Evolutionary conservation across 306 rosid genomes (phyloP).

Genomic region (Vigna angularis): DNA sequence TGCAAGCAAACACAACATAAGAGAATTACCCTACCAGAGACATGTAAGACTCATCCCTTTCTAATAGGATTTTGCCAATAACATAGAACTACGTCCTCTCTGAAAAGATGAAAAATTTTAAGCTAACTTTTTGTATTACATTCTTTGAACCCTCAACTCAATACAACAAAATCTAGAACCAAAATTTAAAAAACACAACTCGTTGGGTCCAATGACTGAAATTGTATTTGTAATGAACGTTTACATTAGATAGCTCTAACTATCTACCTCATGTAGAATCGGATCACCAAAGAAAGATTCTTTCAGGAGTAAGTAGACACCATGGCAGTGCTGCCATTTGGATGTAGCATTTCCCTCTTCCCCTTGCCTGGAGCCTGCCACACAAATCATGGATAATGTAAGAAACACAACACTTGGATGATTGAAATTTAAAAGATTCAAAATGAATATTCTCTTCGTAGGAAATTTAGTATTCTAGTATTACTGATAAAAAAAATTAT

Average conservation of each 20-base stretch:
- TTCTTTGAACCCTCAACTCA: not conserved
- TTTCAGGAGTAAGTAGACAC: constrained; percentile 37
- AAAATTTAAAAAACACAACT: constrained; percentile 32
- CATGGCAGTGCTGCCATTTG: constrained; percentile 33
- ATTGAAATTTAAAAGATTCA: constrained; percentile 26
- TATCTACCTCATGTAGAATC: not conserved
- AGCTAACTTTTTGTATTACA: constrained; percentile 14
- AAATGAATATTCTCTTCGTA: not conserved
- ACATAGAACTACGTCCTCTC: not conserved
- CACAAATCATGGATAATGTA: constrained; percentile 34
- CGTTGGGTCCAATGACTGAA: constrained; percentile 20
- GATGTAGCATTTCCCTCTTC: constrained; percentile 52
- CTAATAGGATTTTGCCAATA: not conserved
- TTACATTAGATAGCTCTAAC: no score
- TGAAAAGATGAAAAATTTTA: constrained; percentile 20
- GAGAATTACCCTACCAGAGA: no score
- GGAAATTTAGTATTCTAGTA: constrained; percentile 13
- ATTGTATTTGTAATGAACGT: not conserved
- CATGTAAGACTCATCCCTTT: no score
- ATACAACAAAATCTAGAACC: constrained; percentile 6
- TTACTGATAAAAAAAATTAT: not conserved
- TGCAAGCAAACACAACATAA: no score
- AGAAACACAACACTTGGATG: constrained; percentile 11
- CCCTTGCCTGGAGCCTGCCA: constrained; percentile 57
- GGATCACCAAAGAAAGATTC: not conserved